These are phyloP conservation scores for Candida gigantensis DNA, from an alignment of 1,139 yeast species.

Conservation along the genomic window DNA sequence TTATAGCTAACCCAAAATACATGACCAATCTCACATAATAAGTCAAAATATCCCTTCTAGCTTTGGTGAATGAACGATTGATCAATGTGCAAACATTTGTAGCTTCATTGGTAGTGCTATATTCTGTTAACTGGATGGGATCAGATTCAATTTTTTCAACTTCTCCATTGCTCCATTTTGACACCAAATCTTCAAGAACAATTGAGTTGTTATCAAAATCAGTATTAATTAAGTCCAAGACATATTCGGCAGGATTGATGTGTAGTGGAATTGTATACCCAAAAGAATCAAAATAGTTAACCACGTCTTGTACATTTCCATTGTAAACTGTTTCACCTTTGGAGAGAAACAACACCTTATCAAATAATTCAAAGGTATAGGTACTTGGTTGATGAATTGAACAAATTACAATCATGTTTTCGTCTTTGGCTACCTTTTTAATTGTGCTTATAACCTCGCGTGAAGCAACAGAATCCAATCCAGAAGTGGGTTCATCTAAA, in stretches of 20 bases:
- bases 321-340: constrained; percentile 24
- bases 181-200: constrained; percentile 9
- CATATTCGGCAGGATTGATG: constrained; percentile 32
- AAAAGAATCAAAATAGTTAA: constrained; percentile 19
- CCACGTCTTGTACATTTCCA: constrained; percentile 16
- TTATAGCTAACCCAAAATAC: constrained; percentile 40
- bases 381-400: constrained; percentile 44
- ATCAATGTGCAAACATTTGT: constrained; percentile 19
- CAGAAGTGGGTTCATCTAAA: constrained; percentile 42
- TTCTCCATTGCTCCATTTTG: constrained; percentile 8
- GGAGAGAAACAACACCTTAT: constrained; percentile 29
- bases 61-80: constrained; percentile 28
- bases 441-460: constrained; percentile 26
- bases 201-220: constrained; percentile 21
- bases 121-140: neutral
- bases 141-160: neutral
- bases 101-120: constrained; percentile 4
- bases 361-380: constrained; percentile 30
- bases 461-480: constrained; percentile 36
- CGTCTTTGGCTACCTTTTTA: constrained; percentile 23
- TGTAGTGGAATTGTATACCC: constrained; percentile 21
- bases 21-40: constrained; percentile 37
- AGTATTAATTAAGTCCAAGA: constrained; percentile 35
- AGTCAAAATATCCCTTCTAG: constrained; percentile 35
- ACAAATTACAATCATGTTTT: constrained; percentile 32